phyloP scores from a whole-genome alignment of 2,329 filamentous ascomycete genomes.

The Cyphellophora attinorum region DNA sequence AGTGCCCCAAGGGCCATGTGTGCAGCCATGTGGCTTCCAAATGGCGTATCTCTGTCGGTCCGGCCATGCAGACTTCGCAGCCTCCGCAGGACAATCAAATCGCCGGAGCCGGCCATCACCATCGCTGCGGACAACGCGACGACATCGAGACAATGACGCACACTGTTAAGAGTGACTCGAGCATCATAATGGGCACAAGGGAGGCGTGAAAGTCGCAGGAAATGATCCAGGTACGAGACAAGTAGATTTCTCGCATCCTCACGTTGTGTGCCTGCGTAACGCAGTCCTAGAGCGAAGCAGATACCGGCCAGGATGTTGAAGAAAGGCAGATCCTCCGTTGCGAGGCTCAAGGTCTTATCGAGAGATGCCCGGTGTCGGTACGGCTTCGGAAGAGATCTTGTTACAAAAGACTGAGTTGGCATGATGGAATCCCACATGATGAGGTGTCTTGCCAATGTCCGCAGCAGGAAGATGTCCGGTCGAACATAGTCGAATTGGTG shows the following conservation, averaged over 20 bases:
- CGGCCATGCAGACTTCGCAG: constrained; percentile 81
- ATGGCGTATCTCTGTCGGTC: constrained; percentile 72
- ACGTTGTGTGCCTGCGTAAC: constrained; percentile 65
- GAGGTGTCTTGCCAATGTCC: constrained; percentile 79
- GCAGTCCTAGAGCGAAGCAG: constrained; percentile 60
- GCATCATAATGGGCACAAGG: constrained; percentile 64
- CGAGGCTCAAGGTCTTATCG: constrained; percentile 50
- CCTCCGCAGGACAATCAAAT: constrained; percentile 73
- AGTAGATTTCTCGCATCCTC: constrained; percentile 67
- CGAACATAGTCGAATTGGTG: constrained; percentile 93
- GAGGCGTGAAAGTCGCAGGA: constrained; percentile 66
- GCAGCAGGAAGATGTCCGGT: constrained; percentile 81
- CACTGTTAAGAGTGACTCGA: constrained; percentile 70
- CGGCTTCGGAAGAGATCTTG: constrained; percentile 58
- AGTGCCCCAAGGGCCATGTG: constrained; percentile 86
- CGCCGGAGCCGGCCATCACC: constrained; percentile 94
- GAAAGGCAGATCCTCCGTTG: constrained; percentile 78
- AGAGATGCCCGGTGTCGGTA: constrained; percentile 58
- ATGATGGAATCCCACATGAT: constrained; percentile 86
- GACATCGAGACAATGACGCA: constrained; percentile 84
- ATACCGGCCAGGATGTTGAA: constrained; percentile 87
- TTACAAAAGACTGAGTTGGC: constrained; percentile 65
- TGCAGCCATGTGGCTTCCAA: constrained; percentile 85
- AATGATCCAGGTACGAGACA: constrained; percentile 74
- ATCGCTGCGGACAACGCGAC: constrained; percentile 72